Evolutionary conservation across 305 asterid species (phyloP).

Genomic region (Galium porrigens): DNA sequence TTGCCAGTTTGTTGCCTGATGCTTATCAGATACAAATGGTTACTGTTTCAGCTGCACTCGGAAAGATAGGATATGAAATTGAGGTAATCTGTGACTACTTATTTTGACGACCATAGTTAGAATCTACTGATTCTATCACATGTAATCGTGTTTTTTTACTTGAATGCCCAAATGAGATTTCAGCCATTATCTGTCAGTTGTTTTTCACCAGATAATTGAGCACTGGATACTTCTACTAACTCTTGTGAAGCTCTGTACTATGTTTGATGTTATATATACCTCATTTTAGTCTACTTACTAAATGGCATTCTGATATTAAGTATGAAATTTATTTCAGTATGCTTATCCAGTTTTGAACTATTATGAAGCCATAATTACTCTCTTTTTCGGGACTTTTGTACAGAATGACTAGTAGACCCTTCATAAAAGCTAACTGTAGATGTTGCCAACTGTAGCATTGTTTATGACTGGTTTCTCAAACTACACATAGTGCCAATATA

Average conservation of each 20-base stretch:
- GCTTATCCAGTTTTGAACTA: background rate
- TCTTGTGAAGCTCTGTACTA: background rate
- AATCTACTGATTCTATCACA: background rate
- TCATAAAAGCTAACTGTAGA: background rate
- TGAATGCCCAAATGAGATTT: background rate
- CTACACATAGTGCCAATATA: background rate
- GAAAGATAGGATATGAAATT: slow-evolving; percentile 57
- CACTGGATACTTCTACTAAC: no score
- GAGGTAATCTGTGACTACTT: slow-evolving; percentile 36
- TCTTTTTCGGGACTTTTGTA: background rate
- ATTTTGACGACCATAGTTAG: background rate
- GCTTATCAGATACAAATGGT: slow-evolving; percentile 65
- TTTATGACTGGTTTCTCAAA: background rate
- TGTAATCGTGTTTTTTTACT: background rate
- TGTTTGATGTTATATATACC: background rate
- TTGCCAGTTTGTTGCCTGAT: slow-evolving; percentile 61
- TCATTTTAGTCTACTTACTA: background rate
- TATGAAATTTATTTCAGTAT: background rate
- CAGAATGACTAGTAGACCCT: background rate
- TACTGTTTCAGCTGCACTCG: slow-evolving; percentile 49
- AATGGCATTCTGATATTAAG: background rate
- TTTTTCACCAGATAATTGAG: background rate
- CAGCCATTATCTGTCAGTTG: background rate
- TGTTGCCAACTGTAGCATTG: background rate
- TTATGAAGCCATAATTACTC: background rate